Evolutionary conservation across 2,329 filamentous ascomycete species (phyloP), one percentile per base, ranked within the genome.

Genomic region (Exophiala lecanii-corni): DNA sequence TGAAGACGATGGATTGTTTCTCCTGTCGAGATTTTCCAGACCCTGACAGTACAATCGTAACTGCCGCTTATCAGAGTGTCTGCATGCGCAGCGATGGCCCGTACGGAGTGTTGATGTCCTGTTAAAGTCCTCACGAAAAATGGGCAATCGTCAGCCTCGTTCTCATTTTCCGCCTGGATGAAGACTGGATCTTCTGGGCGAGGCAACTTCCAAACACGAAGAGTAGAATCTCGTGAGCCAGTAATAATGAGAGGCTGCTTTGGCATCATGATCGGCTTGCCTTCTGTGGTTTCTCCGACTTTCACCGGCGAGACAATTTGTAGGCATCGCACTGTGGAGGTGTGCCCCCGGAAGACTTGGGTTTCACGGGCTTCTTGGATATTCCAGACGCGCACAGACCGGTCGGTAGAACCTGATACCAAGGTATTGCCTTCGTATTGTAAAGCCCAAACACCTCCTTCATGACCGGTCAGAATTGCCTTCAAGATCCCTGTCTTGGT

Each of bases 321-420:
- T 48, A 98, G 71, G 60, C 92, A 98, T 51, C 92, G 83, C 3
- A 98, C 92, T 10, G 92, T 98, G 31, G 91, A 97, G 7, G 92
- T 98, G 61, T 98, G 92, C 1, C 92, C 94, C 60, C 96, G 89
- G 62, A 98, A 98, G 1, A 95, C 84, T 61, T 98, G 92, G 9
- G 89, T 91, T 64, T 91, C 96, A 34, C 86, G 78, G 1, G 89
- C 92, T 57, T 84, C 84, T 59, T 94, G 88, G 51, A 98, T 96
- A 61, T 98, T 91, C 92, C 92, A 98, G 0, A 98, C 91, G n/a
- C 92, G 82, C n/a, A 98, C 92, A 9, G 92, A 94, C 35, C 92
- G 78, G 65, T 98, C 92, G 0, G 92, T 98, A 5, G 89, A 96
- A 2, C 92, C 92, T 12, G 92, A 98, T 2, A 98, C 92, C 15